Conservation (phyloP, 306 rosid species). For the Astragalus glycyphyllos region DNA sequence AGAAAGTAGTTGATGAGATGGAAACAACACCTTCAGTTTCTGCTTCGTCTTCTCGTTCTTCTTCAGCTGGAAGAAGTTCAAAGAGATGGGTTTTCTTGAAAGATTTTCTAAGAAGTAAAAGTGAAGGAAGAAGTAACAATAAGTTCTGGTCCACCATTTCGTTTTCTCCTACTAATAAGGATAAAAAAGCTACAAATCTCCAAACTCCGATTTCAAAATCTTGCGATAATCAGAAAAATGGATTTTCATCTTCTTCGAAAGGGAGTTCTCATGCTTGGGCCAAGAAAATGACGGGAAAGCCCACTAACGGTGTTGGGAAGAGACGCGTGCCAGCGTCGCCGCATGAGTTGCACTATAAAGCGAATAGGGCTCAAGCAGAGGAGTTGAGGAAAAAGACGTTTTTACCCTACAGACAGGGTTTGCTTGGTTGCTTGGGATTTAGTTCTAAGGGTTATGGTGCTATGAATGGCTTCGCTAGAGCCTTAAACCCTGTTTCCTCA, state of each 20-base stretch:
- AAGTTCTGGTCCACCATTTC: slow-evolving; percentile 92
- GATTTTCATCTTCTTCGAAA: slow-evolving; percentile 38
- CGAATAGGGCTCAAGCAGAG: slow-evolving; percentile 88
- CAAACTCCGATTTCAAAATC: slow-evolving; percentile 44
- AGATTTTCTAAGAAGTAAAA: slow-evolving; percentile 93
- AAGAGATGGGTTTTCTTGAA: slow-evolving; percentile 87
- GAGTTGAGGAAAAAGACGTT: slow-evolving; percentile 93
- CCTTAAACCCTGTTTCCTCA: slow-evolving; percentile 91
- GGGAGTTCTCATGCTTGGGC: slow-evolving; percentile 36
- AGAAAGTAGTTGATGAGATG: slow-evolving; percentile 51
- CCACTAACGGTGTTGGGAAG: slow-evolving; percentile 80
- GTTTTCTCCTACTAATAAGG: slow-evolving; percentile 68
- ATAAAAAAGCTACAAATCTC: slow-evolving; percentile 1
- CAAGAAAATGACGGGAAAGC: slow-evolving; percentile 66
- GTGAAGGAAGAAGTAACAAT: slow-evolving; percentile 92
- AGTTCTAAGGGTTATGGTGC: slow-evolving; percentile 97
- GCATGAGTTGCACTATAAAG: slow-evolving; percentile 92
- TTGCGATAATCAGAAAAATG: slow-evolving; percentile 2
- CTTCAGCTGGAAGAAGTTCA: slow-evolving; percentile 93
- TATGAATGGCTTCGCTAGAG: slow-evolving; percentile 93
- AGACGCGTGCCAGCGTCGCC: slow-evolving; percentile 78
- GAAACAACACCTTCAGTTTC: slow-evolving; percentile 71
- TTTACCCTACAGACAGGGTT: slow-evolving; percentile 88
- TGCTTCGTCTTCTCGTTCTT: slow-evolving; percentile 84
- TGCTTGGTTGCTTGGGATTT: slow-evolving; percentile 94